Evolutionary conservation across 2,329 filamentous ascomycete species (phyloP).

Genomic region (Penicillium sp.): DNA sequence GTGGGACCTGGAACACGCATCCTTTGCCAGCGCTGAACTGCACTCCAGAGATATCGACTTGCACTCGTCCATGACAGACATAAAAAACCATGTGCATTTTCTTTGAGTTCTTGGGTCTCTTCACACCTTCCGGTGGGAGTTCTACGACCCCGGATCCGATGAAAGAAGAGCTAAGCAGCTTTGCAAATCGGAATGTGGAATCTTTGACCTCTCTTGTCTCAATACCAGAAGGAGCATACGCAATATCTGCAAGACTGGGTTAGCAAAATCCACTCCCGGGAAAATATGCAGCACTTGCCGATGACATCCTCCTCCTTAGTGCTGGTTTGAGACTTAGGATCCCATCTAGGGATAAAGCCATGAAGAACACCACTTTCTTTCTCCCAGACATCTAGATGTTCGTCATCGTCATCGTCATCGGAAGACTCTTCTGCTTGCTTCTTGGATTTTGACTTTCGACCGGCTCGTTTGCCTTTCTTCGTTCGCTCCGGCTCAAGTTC

Average conservation of each 20-base stretch:
- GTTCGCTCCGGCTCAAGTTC: constrained; percentile 52
- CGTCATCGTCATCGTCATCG: constrained; percentile 40
- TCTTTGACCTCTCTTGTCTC: constrained; percentile 59
- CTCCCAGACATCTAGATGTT: constrained; percentile 46
- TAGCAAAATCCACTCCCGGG: background rate
- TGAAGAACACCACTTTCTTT: constrained; percentile 43
- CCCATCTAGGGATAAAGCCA: constrained; percentile 47
- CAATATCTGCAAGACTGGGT: constrained; percentile 51
- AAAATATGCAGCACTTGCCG: constrained; percentile 27
- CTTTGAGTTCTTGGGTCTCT: constrained; percentile 86
- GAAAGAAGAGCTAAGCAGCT: constrained; percentile 80
- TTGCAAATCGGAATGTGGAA: constrained; percentile 82
- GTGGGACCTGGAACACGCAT: constrained; percentile 90
- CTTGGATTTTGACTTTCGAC: constrained; percentile 33
- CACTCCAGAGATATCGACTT: constrained; percentile 62
- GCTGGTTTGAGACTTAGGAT: constrained; percentile 38
- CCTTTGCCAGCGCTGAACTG: constrained; percentile 80
- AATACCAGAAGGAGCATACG: constrained; percentile 59
- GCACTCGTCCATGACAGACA: constrained; percentile 77
- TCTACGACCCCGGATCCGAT: constrained; percentile 91
- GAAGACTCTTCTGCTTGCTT: constrained; percentile 39
- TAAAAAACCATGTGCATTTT: constrained; percentile 99
- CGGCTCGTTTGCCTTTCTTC: constrained; percentile 38
- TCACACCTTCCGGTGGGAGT: constrained; percentile 76
- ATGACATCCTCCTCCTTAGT: constrained; percentile 43